Percentiles rank a stretch among this genome's conserved stretches.
These are phyloP conservation scores for Amphibolis antarctica DNA, from an alignment of 106 monocot species.

Conservation along the genomic window DNA sequence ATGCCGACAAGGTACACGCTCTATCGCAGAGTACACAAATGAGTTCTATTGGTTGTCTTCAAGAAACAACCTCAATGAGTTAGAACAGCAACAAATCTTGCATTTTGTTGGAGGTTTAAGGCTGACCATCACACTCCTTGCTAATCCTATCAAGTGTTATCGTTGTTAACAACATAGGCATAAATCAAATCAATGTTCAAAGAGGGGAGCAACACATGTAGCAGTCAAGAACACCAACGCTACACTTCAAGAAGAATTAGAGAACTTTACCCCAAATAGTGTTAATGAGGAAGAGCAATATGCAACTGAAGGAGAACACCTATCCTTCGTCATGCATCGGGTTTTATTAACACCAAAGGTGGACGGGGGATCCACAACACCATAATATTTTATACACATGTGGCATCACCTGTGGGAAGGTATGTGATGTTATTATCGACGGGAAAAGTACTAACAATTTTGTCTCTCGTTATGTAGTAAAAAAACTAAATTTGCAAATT, in stretches of 20 bases:
- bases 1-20: neutral
- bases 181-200: neutral
- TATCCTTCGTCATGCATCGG: neutral
- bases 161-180: neutral
- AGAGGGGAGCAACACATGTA: neutral
- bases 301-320: neutral
- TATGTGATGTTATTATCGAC: neutral
- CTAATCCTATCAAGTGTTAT: neutral
- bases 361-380: neutral
- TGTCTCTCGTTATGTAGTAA: neutral
- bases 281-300: neutral
- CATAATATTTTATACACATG: neutral
- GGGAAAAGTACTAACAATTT: conserved; percentile 7
- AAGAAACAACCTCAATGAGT: neutral
- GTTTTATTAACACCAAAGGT: neutral
- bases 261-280: neutral
- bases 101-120: neutral
- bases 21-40: no score
- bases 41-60: no score
- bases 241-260: no score
- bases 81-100: neutral
- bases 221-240: neutral
- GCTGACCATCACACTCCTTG: no score
- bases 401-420: neutral
- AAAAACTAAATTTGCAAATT: neutral